Percentiles rank a stretch among this genome's conserved stretches.
Conservation (phyloP, 768 basidiomycete genomes). For the Tephrocybe rancida region DNA sequence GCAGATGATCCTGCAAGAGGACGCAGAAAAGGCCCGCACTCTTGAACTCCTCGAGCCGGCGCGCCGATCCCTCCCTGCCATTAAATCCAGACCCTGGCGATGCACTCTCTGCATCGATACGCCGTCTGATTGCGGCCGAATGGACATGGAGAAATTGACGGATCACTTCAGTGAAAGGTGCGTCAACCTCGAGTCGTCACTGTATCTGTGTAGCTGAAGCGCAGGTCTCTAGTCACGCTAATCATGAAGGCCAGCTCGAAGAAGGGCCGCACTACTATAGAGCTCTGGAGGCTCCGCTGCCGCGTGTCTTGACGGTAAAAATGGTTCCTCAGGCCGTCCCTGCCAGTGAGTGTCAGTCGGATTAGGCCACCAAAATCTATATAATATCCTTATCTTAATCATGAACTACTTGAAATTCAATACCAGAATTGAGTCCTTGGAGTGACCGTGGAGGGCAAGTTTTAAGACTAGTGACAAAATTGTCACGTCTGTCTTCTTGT, state of each 20-base stretch:
- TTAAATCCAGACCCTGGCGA: conserved; percentile 23
- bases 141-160: conserved; percentile 18
- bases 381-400: too few species aligned
- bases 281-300: conserved; percentile 9
- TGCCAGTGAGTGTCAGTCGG: neutral
- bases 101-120: conserved; percentile 29
- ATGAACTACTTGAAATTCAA: too few species aligned
- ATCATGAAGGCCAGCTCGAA: neutral
- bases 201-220: neutral
- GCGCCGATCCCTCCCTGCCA: conserved; percentile 9
- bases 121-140: conserved; percentile 20
- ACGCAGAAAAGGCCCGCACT: conserved; percentile 21
- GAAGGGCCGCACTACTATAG: conserved; percentile 9
- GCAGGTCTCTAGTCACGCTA: neutral
- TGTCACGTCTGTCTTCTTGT: too few species aligned
- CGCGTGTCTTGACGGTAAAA: conserved; percentile 2
- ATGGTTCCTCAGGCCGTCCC: conserved; percentile 6
- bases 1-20: conserved; percentile 27
- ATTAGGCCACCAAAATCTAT: too few species aligned
- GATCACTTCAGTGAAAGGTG: conserved; percentile 9
- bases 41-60: conserved; percentile 21
- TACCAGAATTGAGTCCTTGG: too few species aligned
- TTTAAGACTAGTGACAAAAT: too few species aligned
- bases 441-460: too few species aligned
- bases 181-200: neutral